Base-by-base conservation (phyloP, 768 basidiomycete species). In the Boletus pseudo-olivaceus region DNA sequence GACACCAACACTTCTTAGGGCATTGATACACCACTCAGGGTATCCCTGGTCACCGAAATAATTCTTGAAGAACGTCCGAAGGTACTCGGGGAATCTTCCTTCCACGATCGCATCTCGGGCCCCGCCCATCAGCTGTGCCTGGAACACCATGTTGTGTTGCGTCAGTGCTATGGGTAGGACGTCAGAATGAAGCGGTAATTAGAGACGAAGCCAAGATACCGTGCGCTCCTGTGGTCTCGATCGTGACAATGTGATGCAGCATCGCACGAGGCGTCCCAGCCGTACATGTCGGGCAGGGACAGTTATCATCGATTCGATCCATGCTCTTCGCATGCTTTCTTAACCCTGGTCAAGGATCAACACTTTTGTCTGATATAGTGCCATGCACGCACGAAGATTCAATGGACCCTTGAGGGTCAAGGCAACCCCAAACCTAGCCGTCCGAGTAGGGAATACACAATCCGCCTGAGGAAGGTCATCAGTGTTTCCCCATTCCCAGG, bases 391-490 rank as follows among this genome's bases (percentile, higher is more conserved):
- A 92, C 91, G 83, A 23, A 95, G 80, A 69, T 95, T 95, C 17
- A 96, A 62, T 5, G 91, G 91, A 0, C 93, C 93, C 5, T 72
- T 78, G 63, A 84, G 82, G 10, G 93, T 95, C 54, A 96, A 70
- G 6, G 93, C 93, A 15, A 95, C 87, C 2, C 93, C 93, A 68
- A 95, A 95, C 29, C 93, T 81, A 35, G 93, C 93, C 1, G 93
- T 95, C 54, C 93, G 81, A 2, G 93, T 96, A 32, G 93, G 93
- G 63, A 93, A 95, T 11, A 96, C 93, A 58, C 93, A 96, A 67
- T 96, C 93, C 0, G 92, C 92, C 90, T 91, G 55, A 10, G 49
- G 19, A 51, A 46, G 15, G n/a, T 33, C 17, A 10, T 49, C 19
- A 52, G 32, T 17, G 32, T 48, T 46, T 30, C 17, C 44, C 17